Evolutionary conservation across 768 basidiomycete genomes (phyloP).

Genomic region (Macrocybe gigantea): DNA sequence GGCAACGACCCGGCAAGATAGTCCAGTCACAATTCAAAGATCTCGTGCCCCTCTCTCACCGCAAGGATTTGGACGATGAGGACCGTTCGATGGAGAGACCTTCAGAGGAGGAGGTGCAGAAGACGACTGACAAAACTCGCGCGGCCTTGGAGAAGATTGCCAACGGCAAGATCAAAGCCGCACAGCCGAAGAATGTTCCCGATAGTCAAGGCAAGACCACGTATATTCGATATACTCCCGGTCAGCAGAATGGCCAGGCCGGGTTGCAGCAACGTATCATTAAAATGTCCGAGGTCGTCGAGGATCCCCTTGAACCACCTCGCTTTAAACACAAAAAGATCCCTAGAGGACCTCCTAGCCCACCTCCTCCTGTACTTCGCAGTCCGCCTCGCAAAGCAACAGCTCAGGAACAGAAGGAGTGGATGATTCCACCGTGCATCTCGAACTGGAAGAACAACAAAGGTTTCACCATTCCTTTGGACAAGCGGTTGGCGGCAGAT

Average conservation of each 20-base stretch:
- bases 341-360: conserved; percentile 91
- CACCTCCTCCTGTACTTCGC: conserved; percentile 91
- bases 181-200: conserved; percentile 93
- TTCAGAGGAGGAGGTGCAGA: conserved; percentile 86
- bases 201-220: conserved; percentile 77
- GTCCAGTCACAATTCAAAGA: conserved; percentile 98
- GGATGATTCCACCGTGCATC: conserved; percentile 99
- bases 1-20: conserved; percentile 78
- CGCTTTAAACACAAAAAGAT: conserved; percentile 99
- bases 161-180: conserved; percentile 95
- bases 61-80: conserved; percentile 79
- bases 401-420: conserved; percentile 97
- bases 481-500: conserved; percentile 96
- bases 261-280: conserved; percentile 93
- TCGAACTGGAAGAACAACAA: conserved; percentile 99
- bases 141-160: conserved; percentile 91
- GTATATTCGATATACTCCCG: conserved; percentile 96
- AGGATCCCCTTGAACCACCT: conserved; percentile 96
- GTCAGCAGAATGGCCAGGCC: conserved; percentile 66
- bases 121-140: conserved; percentile 87
- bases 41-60: conserved; percentile 84
- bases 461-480: conserved; percentile 97
- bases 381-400: conserved; percentile 96
- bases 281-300: conserved; percentile 97
- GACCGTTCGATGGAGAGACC: conserved; percentile 84